Base-by-base conservation (phyloP, 2,329 filamentous ascomycete genomes). In the Colletotrichum lindemuthianum region DNA sequence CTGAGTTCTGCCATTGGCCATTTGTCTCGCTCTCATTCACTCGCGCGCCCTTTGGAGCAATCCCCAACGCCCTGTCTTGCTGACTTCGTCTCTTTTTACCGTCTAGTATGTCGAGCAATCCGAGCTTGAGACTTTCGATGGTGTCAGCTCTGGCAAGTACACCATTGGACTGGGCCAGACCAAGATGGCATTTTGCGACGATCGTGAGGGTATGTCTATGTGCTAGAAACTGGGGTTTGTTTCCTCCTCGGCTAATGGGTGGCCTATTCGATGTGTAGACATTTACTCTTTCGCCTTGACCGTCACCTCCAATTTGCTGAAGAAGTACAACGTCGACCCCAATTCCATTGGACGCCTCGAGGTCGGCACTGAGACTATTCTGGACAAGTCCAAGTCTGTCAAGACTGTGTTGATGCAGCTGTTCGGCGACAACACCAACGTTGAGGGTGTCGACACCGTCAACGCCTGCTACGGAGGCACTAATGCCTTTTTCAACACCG, bases 141-240 rank as follows among this genome's bases (percentile, higher is more conserved):
- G 91, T 77, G 91, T 92, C 73, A 86, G 86, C 77, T 78, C 88
- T 61, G 92, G 92, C 71, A 96, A 96, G 82, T 96, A 96, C 85
- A 96, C 92, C 74, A 95, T 96, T 81, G 92, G 92, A 78, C 90
- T 96, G 61, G 92, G 92, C 73, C 92, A 96, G 86, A 95, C 91
- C 76, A 93, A 92, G 83, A 96, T 96, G 92, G 90, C 89, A 84
- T 96, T 96, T 82, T 95, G 92, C 78, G 92, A 96, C 80, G 92
- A 96, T 76, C 89, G 91, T 75, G 92, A 96, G 84, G 92, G 92
- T 93, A 78, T 78, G 83, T 78, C 69, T 52, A 32, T 34, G 33
- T 50, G 16, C 15, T 16, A 32, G 24, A 24, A 24, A 24, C 24
- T 4, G 24, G 24, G 24, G 10, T 15, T 33, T 55, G 44, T 39